Evolutionary conservation across 1,284 basidiomycete genomes (phyloP).

Genomic region (Gymnopus androsaceus): DNA sequence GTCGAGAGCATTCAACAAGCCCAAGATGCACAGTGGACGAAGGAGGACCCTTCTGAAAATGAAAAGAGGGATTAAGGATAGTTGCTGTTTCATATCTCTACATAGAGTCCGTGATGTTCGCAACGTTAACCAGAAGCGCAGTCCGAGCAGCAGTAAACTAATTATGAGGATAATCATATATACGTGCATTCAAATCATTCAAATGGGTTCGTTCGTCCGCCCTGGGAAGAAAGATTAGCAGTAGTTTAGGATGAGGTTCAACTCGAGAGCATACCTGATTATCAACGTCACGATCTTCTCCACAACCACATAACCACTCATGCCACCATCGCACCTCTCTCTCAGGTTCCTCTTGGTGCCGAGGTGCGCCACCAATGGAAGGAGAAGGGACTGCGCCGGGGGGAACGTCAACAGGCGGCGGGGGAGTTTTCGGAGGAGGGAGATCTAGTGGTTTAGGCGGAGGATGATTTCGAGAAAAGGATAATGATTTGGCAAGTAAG

Average conservation of each 20-base stretch:
- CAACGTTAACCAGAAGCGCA: background rate
- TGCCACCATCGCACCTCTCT: slow-evolving; percentile 73
- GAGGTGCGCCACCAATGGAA: slow-evolving; percentile 24
- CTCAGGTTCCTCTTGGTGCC: slow-evolving; percentile 29
- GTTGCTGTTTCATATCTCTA: background rate
- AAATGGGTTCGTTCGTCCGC: slow-evolving; percentile 74
- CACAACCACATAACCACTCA: slow-evolving; percentile 79
- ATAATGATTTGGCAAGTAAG: slow-evolving; percentile 22
- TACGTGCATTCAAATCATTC: slow-evolving; percentile 43
- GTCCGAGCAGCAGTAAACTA: slow-evolving; percentile 2
- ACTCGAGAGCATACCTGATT: slow-evolving; percentile 53
- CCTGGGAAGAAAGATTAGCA: slow-evolving; percentile 38
- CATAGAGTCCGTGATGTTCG: background rate
- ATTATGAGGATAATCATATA: background rate
- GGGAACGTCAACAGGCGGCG: slow-evolving; percentile 43
- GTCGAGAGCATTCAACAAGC: background rate
- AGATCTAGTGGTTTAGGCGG: slow-evolving; percentile 59
- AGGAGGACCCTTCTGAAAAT: background rate
- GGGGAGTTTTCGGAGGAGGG: slow-evolving; percentile 58
- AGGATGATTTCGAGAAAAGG: slow-evolving; percentile 30
- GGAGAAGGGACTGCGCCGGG: slow-evolving; percentile 45
- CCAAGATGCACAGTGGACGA: background rate
- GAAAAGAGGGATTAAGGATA: background rate
- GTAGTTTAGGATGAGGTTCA: background rate
- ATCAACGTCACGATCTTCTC: slow-evolving; percentile 71